Base-by-base conservation (phyloP, 2,329 filamentous ascomycete species). In the Aspergillus sojae region DNA sequence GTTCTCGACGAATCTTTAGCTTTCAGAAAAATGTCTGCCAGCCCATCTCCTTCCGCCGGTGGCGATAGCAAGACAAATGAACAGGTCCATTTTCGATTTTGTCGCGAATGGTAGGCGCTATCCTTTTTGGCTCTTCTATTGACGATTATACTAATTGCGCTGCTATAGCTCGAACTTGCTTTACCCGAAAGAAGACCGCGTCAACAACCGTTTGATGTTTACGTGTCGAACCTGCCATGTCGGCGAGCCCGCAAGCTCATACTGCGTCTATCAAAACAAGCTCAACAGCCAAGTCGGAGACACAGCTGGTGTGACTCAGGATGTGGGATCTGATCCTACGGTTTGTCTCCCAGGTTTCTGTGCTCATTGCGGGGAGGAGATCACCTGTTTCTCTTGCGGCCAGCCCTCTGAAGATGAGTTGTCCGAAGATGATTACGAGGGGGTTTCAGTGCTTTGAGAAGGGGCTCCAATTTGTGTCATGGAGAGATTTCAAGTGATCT, bases 261-360 rank as follows among this genome's bases (percentile, higher is more conserved):
- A 92, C 65, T 98, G 95, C 80, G 93, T 98, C 74, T 99, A 95
- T 84, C 92, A 96, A 78, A 96, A 98, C 80, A 88, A 94, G 71
- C 89, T 99, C 73, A 93, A 93, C 81, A 96, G 91, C 76, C 91
- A 92, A 64, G 91, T 94, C 30, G 93, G 94, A 74, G 95, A 97
- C 81, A 98, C 94, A 46, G 94, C 95, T 63, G 95, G 96, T 81
- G 94, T 98, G 73, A 97, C 94, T 66, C 93, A 96, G 80, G 96
- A 99, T 82, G 94, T 99, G 74, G 93, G 91, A 76, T 94, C 92
- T 75, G 95, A 99, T 86, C 95, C 95, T 81, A 99, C 96, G 89
- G 94, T 99, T 90, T 87, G 94, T 97, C 63, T 77, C 68, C 82
- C 84, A 60, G 79, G 77, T 64, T 78, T 87, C 68, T 89, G 86